Base-by-base conservation (phyloP, 1,139 yeast species). In the Sugiyamaella xylanicola region DNA sequence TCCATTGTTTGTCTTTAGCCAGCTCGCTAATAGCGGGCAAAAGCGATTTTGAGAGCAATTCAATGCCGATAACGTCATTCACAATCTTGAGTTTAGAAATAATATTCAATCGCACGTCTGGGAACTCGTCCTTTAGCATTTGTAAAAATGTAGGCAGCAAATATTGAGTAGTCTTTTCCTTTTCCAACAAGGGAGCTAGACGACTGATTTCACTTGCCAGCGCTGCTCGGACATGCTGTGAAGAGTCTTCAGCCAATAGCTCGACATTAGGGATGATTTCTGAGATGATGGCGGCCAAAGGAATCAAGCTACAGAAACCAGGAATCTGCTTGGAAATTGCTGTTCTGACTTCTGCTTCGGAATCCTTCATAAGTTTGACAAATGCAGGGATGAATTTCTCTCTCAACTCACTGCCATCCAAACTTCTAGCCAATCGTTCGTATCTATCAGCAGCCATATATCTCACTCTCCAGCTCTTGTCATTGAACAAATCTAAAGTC, bases 381-480 rank as follows among this genome's bases (percentile, higher is more conserved):
- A 93, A 87, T 46, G 85, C 87, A 66, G 82, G 86, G 62, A 82
- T 86, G 66, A 85, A 82, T 72, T 76, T 80, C 59, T 75, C 74
- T 56, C 84, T 84, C 49, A 77, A 74, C 58, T 78, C 82, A 50
- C 77, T 77, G 56, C 76, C 73, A 63, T 79, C 78, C 68, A 92
- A 86, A 63, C 85, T 85, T 25, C 75, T 68, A 2, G 96, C 90
- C 59, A 95, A 81, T 61, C 79, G 78, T 65, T 85, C 88, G 68
- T 90, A 92, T 67, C 91, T 81, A 70, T 92, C 97, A 25, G 98
- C 97, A 25, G 96, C 96, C 83, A 95, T 91, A 74, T 93, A 95
- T 67, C 99, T 83, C 56, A 95, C 98, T 72, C 99, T 86, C 99
- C 99, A 95, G 67, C 96, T 87, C 73, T 90, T 92, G 74, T 95